Evolutionary conservation across 1,284 basidiomycete species (phyloP).

Genomic region (Polyporus tsugae): DNA sequence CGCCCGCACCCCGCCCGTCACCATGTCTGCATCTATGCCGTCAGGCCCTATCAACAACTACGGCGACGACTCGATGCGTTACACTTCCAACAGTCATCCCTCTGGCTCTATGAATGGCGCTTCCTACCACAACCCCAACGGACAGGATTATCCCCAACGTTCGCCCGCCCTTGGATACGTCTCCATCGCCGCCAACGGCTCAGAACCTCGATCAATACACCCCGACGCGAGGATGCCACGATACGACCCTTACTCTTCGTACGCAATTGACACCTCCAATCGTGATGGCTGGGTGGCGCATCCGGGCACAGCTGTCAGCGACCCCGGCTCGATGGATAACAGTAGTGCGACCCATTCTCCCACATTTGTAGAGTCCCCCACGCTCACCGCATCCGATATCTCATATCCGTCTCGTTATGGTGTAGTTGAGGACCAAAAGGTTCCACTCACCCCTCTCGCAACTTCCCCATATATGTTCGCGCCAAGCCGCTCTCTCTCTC

Average conservation of each 20-base stretch:
- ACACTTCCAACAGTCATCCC: conserved; percentile 54
- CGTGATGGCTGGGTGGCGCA: conserved; percentile 66
- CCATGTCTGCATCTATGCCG: conserved; percentile 38
- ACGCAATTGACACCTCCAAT: conserved; percentile 55
- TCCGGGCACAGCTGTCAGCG: conserved; percentile 51
- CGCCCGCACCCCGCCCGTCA: conserved; percentile 42
- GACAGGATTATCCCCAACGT: conserved; percentile 51
- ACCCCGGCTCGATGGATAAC: conserved; percentile 51
- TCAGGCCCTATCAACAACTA: conserved; percentile 37
- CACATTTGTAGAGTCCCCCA: conserved; percentile 63
- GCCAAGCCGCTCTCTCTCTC: conserved; percentile 76
- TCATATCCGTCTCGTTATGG: conserved; percentile 60
- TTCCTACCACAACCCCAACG: conserved; percentile 49
- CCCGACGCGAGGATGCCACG: conserved; percentile 54
- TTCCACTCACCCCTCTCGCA: conserved; percentile 61
- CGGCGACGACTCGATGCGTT: conserved; percentile 46
- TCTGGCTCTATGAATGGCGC: conserved; percentile 47
- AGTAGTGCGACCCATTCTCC: conserved; percentile 62
- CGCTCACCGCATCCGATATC: conserved; percentile 64
- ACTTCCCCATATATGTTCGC: conserved; percentile 69
- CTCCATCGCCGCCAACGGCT: conserved; percentile 41
- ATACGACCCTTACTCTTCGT: conserved; percentile 61
- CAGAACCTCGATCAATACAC: conserved; percentile 43
- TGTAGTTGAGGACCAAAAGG: conserved; percentile 67
- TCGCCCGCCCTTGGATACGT: conserved; percentile 59